Conservation (phyloP, 2,329 filamentous ascomycete species). For the Penicillium sp. region DNA sequence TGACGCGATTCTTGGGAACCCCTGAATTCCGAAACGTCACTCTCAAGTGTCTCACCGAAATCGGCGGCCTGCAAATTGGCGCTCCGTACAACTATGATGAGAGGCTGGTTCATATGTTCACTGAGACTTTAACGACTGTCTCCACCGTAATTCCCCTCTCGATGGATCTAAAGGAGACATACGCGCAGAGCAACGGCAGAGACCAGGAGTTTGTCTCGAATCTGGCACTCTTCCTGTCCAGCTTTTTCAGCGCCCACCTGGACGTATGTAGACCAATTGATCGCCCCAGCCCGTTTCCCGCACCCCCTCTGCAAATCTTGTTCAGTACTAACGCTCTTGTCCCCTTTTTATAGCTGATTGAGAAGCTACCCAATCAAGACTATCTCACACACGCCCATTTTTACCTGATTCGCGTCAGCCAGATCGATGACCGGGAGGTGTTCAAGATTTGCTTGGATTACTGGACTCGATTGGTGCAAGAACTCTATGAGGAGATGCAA, state of each 20-base stretch:
- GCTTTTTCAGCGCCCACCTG: constrained; percentile 93
- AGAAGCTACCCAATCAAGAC: constrained; percentile 92
- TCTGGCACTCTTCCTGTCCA: constrained; percentile 90
- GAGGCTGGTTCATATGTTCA: constrained; percentile 97
- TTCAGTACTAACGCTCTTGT: neutral
- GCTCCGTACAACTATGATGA: constrained; percentile 80
- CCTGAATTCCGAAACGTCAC: constrained; percentile 97
- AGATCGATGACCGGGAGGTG: constrained; percentile 97
- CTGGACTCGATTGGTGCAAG: constrained; percentile 97
- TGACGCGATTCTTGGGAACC: constrained; percentile 86
- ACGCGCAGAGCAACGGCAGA: constrained; percentile 83
- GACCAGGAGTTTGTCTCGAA: constrained; percentile 99
- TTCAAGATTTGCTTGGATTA: constrained; percentile 99
- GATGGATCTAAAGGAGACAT: constrained; percentile 87
- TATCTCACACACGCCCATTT: constrained; percentile 96
- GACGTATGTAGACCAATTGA: constrained; percentile 55
- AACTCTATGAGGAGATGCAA: constrained; percentile 99
- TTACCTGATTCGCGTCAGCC: constrained; percentile 95
- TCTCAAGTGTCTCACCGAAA: constrained; percentile 94
- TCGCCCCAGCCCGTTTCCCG: neutral
- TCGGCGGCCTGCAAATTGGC: constrained; percentile 87
- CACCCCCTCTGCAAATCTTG: neutral
- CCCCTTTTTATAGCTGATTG: constrained; percentile 66
- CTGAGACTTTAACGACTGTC: constrained; percentile 89
- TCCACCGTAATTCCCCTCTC: constrained; percentile 89